phyloP scores from a whole-genome alignment of 2,329 filamentous ascomycete species.

The Ascochyta rabiei region DNA sequence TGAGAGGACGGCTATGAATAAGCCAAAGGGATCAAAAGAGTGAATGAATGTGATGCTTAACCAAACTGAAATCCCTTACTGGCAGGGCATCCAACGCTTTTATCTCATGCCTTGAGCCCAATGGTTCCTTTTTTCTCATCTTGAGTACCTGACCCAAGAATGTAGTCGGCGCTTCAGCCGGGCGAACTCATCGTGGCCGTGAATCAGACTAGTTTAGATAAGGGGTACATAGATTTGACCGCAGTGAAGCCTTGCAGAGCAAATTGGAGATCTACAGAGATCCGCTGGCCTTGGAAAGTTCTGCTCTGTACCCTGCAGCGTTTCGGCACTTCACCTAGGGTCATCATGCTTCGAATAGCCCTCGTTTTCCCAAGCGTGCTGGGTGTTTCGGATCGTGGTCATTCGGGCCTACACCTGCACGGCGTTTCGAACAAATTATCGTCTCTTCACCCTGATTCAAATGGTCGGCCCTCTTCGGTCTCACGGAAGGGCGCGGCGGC shows the following conservation, averaged over 20 bases:
- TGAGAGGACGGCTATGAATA: slow-evolving; percentile 27
- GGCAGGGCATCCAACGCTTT: background rate
- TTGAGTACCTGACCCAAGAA: background rate
- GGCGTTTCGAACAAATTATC: slow-evolving; percentile 16
- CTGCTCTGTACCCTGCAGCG: background rate
- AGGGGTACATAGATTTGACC: slow-evolving; percentile 5
- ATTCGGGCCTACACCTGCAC: slow-evolving; percentile 10
- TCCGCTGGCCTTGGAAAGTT: background rate
- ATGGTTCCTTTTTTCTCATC: background rate
- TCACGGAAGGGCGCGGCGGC: slow-evolving; percentile 3
- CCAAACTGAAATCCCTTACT: background rate
- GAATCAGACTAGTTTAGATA: background rate
- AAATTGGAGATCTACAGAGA: slow-evolving; percentile 3
- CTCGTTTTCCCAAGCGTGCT: background rate
- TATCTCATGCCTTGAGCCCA: background rate
- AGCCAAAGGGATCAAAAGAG: slow-evolving; percentile 12
- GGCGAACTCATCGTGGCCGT: slow-evolving; percentile 3
- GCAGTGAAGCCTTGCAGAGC: slow-evolving; percentile 9
- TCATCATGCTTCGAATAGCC: background rate
- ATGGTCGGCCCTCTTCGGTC: background rate
- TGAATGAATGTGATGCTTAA: slow-evolving; percentile 7
- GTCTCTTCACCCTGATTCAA: background rate
- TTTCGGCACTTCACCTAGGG: background rate
- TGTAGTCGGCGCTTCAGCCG: slow-evolving; percentile 2
- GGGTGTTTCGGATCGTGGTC: slow-evolving; percentile 2